Percentiles rank a stretch among this genome's conserved stretches.
Evolutionary conservation across 2,329 filamentous ascomycete genomes (phyloP).

Genomic region (Fusarium pininemorale): DNA sequence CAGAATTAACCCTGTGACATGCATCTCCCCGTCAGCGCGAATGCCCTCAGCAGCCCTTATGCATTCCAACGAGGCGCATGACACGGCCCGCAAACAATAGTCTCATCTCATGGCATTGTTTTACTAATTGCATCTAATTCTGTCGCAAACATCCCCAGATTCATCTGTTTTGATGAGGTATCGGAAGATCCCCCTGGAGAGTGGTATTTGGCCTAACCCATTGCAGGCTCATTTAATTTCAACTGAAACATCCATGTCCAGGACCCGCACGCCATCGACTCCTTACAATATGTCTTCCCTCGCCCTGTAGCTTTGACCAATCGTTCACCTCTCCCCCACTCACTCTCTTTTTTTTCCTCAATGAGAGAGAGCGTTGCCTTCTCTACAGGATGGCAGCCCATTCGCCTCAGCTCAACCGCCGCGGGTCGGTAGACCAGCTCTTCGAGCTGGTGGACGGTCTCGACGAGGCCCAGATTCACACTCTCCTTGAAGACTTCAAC

Average conservation of each 20-base stretch:
- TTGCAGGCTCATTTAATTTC: constrained; percentile 17
- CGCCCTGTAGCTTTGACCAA: constrained; percentile 21
- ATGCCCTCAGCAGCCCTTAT: neutral
- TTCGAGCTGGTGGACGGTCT: constrained; percentile 35
- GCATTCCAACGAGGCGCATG: neutral
- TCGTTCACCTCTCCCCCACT: constrained; percentile 21
- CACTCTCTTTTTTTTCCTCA: neutral
- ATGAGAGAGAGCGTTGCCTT: constrained; percentile 7
- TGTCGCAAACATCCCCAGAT: neutral
- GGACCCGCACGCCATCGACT: neutral
- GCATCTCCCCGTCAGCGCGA: neutral
- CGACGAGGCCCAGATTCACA: constrained; percentile 33
- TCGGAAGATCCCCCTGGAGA: constrained; percentile 17
- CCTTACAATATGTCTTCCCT: constrained; percentile 1
- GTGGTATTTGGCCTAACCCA: constrained; percentile 2
- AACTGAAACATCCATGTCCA: constrained; percentile 20
- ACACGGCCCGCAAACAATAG: neutral
- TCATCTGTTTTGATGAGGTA: neutral
- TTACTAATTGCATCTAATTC: neutral
- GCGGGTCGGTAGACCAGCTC: constrained; percentile 37
- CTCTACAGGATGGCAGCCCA: constrained; percentile 15
- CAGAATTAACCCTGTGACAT: neutral
- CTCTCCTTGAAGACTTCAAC: constrained; percentile 34
- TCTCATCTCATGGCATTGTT: neutral
- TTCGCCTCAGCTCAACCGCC: constrained; percentile 10